Conservation (phyloP, 192 early-diverging fungal species). For the Gamsiella multidivaricata region DNA sequence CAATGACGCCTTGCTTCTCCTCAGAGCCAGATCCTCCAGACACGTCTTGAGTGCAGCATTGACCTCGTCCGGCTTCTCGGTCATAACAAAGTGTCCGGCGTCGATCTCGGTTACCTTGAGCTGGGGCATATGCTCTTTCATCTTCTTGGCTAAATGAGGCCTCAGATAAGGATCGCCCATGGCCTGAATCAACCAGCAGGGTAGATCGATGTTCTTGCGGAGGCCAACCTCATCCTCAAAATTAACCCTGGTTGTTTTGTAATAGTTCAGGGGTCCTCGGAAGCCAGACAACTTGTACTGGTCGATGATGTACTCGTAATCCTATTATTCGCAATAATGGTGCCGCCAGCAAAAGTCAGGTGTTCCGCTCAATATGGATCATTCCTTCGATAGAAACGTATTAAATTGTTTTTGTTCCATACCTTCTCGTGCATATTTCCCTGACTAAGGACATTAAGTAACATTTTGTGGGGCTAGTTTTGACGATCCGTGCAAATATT, state of each 20-base stretch:
- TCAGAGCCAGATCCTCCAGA: slow-evolving; percentile 23
- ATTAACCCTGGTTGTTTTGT: slow-evolving; percentile 53
- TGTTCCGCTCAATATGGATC: no score
- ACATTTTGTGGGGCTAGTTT: no score
- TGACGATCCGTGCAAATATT: no score
- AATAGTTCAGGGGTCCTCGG: slow-evolving; percentile 57
- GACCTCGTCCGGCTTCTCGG: slow-evolving; percentile 34
- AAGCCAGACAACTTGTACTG: slow-evolving; percentile 36
- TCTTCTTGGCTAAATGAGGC: slow-evolving; percentile 17
- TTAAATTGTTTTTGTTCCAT: not conserved
- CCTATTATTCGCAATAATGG: no score
- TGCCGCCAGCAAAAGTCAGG: no score
- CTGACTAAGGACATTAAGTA: no score
- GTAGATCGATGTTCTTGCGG: slow-evolving; percentile 1
- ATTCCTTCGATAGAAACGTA: no score
- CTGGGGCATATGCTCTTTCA: slow-evolving; percentile 13
- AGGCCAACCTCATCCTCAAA: slow-evolving; percentile 47
- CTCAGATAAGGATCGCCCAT: slow-evolving; percentile 16
- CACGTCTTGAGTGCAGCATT: slow-evolving; percentile 15
- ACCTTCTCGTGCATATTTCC: not conserved
- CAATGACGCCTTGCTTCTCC: slow-evolving; percentile 14
- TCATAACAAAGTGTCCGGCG: slow-evolving; percentile 22
- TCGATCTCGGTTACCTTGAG: slow-evolving; percentile 19
- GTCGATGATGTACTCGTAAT: slow-evolving; percentile 36
- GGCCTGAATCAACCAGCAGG: slow-evolving; percentile 25